Conservation (phyloP, 805 yeast genomes). For the Yarrowia keelungensis region DNA sequence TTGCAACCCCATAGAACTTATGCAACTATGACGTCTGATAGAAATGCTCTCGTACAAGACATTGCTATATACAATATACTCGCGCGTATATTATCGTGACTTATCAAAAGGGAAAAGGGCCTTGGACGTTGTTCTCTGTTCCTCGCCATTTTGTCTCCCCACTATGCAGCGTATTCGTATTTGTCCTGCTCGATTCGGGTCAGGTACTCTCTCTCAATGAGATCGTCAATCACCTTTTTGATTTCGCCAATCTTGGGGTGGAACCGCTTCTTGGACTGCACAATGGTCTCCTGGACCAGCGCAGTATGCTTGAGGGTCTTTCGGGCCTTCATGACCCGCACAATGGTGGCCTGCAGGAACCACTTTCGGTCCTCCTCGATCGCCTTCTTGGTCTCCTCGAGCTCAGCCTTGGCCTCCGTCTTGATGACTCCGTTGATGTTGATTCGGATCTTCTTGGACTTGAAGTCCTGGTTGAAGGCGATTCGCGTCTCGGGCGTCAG, state of each 20-base stretch:
- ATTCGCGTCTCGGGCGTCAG: slow-evolving; percentile 60
- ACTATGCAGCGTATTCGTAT: slow-evolving; percentile 79
- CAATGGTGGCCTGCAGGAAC: slow-evolving; percentile 90
- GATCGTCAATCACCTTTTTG: slow-evolving; percentile 81
- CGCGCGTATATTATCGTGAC: too few relatives aligned
- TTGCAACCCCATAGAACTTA: not conserved
- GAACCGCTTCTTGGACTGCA: slow-evolving; percentile 83
- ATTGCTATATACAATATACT: too few relatives aligned
- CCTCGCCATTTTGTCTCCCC: too few relatives aligned
- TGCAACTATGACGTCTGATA: not conserved
- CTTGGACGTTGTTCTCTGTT: too few relatives aligned
- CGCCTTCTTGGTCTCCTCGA: slow-evolving; percentile 76
- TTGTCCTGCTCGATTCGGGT: slow-evolving; percentile 75
- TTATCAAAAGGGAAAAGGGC: too few relatives aligned
- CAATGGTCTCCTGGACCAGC: slow-evolving; percentile 84
- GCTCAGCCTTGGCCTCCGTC: slow-evolving; percentile 69
- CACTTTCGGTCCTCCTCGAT: slow-evolving; percentile 86
- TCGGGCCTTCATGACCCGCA: slow-evolving; percentile 94
- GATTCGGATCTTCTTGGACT: slow-evolving; percentile 81
- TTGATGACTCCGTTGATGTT: slow-evolving; percentile 69
- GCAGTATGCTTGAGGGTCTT: slow-evolving; percentile 78
- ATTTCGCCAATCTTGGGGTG: slow-evolving; percentile 85
- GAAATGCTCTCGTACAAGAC: too few relatives aligned
- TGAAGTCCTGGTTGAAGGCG: slow-evolving; percentile 80
- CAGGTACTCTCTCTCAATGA: slow-evolving; percentile 86